Base-by-base conservation (phyloP, 495 filamentous ascomycete species). In the Pyrenula aspistea region DNA sequence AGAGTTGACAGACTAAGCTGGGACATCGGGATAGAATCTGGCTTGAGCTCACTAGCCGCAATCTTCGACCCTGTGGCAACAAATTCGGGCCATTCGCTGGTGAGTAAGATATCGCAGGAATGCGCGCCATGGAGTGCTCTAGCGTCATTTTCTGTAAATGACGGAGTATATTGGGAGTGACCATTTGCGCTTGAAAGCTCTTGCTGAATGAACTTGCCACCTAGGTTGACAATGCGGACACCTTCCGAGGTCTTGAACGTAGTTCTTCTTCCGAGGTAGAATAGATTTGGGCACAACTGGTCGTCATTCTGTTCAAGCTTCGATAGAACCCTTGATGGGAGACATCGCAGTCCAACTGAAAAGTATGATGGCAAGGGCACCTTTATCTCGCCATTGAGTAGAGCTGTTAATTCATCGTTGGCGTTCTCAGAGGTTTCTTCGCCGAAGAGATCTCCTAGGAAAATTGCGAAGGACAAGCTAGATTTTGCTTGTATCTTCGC, bases 291-390 rank as follows among this genome's bases (percentile, higher is more conserved):
- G 62, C 90, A 95, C 22, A 98, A 74, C 66, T 93, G 86, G 60
- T 92, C 90, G 61, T 86, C 79, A 50, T 76, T 75, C 47, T 78
- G 78, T 64, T 88, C 77, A 25, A 97, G 80, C 65, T 78, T 85
- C 62, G 89, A 81, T 24, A 88, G 65, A 1, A 96, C 75, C 2
- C 71, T 64, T 15, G 71, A 64, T 1, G 93, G 94, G 15, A 98
- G 72, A 12, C 85, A 67, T 22, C 71, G 69, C 22, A 73, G 79
- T 36, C 90, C 90, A 25, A 95, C 70, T 0, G 83, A 85, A 65
- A 96, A 96, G 70, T 98, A 97, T 12, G 84, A 91, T 1, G 91
- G 83, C 2, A 95, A 71, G 0, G 90, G 83, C 12, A 96, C 77
- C 10, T 67, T 61, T 55, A 95, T 85, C 24, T 77, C 74, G 22